Conservation (phyloP, 2,329 filamentous ascomycete species). For the Myriosclerotinia scirpicola region DNA sequence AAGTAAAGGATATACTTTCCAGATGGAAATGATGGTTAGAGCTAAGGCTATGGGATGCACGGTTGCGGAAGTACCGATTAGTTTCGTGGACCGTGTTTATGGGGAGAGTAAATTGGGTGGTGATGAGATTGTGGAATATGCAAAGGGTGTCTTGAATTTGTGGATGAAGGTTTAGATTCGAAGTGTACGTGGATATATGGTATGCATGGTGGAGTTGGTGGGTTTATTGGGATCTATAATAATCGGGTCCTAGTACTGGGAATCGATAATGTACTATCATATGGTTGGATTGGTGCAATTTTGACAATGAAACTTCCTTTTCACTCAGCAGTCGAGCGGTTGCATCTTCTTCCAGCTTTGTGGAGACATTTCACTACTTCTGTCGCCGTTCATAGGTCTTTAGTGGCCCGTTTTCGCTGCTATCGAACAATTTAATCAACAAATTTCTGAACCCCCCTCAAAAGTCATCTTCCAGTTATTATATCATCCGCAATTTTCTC, state of each 20-base stretch:
- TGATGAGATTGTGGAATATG: slow-evolving; percentile 94
- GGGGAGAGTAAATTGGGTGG: slow-evolving; percentile 94
- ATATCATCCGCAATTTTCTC: slow-evolving; percentile 23
- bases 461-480: not conserved
- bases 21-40: slow-evolving; percentile 99
- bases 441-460: too few relatives aligned
- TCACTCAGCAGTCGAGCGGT: slow-evolving; percentile 17
- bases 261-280: slow-evolving; percentile 15
- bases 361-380: not conserved
- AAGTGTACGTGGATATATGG: not conserved
- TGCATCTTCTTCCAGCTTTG: not conserved
- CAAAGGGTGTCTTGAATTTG: slow-evolving; percentile 76
- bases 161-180: slow-evolving; percentile 69
- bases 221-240: slow-evolving; percentile 17
- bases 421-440: not conserved
- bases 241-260: slow-evolving; percentile 6
- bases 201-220: slow-evolving; percentile 20
- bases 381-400: not conserved
- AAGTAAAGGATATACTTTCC: slow-evolving; percentile 97
- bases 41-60: slow-evolving; percentile 95
- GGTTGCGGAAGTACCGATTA: slow-evolving; percentile 94
- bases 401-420: not conserved
- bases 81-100: slow-evolving; percentile 92
- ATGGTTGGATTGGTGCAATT: slow-evolving; percentile 20
- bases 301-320: slow-evolving; percentile 19